Base-by-base conservation (phyloP, 179 eudicot species). In the Drosera spatulata region DNA sequence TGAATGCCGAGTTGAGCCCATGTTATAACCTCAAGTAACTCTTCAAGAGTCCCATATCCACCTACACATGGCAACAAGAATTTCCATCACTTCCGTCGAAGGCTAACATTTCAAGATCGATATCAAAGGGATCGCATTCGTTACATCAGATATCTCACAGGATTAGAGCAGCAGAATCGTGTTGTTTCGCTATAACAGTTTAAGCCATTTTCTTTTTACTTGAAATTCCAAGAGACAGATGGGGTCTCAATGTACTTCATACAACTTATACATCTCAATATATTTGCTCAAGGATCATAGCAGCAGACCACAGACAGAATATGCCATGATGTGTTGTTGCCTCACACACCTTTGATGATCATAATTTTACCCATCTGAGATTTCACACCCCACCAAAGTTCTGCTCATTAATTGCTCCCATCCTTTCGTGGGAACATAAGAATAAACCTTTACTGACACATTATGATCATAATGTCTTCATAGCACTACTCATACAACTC, bases 1-100 rank as follows among this genome's bases (percentile, higher is more conserved):
- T 83, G 96, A 56, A 88, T 88, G 70, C 96, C 90, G 11, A 88
- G 94, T 67, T 88, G 96, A 80, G 96, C 96, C 96, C 94, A 88
- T 22, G 33, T 22, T 22, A 22, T 22, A 22, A 22, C 33, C 33
- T 22, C 33, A 22, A 22, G 33, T 22, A 88, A 76, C 71, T 88
- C 96, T 69, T 88, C 96, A 46, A 88, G 78, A 45, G 94, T 88
- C 50, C 90, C 96, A 80, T 88, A 88, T 46, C 96, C 96, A 62
- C 96, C 96, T 88, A 75, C 69, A 80, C 59, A 46, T 4, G 33
- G 56, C 56, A 66, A 33, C 52, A 62, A 6, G 5, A 6, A 41
- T n/a, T 12, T 13, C 44, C 44, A 4, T 62, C 6, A 43, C 50
- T 57, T 10, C 10, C 41, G 14, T 22, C 33, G 33, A 22, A 22